Conservation (phyloP, 495 filamentous ascomycete genomes). For the Xylaria palmicola region DNA sequence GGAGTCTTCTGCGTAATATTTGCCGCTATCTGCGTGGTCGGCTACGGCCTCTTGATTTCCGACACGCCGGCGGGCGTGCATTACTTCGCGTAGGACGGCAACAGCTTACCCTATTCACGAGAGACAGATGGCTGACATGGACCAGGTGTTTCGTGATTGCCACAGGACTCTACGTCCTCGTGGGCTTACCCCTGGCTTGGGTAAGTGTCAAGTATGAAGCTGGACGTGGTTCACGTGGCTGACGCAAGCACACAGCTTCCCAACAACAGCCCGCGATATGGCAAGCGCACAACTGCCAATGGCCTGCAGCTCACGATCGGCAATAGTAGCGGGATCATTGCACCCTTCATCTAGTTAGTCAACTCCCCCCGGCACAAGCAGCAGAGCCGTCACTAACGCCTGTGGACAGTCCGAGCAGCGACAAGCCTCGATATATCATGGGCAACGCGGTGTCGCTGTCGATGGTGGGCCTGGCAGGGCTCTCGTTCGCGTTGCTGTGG, state of each 20-base stretch:
- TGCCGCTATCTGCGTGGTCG: constrained; percentile 59
- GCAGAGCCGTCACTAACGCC: constrained; percentile 12
- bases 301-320: constrained; percentile 70
- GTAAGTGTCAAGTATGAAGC: constrained; percentile 21
- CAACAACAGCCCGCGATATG: constrained; percentile 61
- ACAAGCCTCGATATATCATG: constrained; percentile 48
- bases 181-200: constrained; percentile 72
- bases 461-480: constrained; percentile 48
- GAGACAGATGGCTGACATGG: constrained; percentile 13
- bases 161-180: constrained; percentile 66
- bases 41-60: constrained; percentile 66
- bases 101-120: neutral
- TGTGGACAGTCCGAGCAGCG: constrained; percentile 29
- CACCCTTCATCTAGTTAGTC: constrained; percentile 59
- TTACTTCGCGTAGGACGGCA: constrained; percentile 51
- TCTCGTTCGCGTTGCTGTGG: constrained; percentile 54
- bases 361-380: neutral
- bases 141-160: constrained; percentile 67
- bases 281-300: constrained; percentile 68
- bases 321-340: constrained; percentile 68
- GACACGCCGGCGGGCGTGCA: constrained; percentile 59
- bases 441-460: constrained; percentile 57
- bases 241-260: constrained; percentile 32
- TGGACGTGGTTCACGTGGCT: neutral
- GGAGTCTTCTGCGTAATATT: constrained; percentile 61